Evolutionary conservation across 345 rosid species (phyloP).

Genomic region (Chamaenerion angustifolium): DNA sequence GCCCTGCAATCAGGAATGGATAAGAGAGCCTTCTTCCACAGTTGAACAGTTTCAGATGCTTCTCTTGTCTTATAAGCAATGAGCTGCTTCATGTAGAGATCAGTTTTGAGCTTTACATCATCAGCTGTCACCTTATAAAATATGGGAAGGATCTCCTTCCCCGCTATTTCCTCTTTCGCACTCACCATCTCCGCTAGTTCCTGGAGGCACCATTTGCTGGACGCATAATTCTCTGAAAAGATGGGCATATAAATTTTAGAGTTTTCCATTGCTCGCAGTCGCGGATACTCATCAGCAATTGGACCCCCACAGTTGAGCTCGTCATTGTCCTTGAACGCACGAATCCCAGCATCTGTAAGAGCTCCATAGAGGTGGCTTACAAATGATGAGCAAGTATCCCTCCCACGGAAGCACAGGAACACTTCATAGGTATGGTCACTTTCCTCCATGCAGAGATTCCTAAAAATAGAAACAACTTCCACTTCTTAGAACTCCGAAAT

Average conservation of each 20-base stretch:
- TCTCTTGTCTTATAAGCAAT: background rate
- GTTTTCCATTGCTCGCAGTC: too few relatives aligned
- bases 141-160: background rate
- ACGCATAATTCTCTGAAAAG: too few relatives aligned
- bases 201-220: too few relatives aligned
- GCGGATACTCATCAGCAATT: too few relatives aligned
- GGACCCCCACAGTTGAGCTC: background rate
- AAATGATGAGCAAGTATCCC: background rate
- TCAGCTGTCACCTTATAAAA: background rate
- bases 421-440: background rate
- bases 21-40: background rate
- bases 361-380: background rate
- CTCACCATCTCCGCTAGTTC: too few relatives aligned
- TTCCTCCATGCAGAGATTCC: too few relatives aligned
- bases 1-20: background rate
- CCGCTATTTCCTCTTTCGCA: too few relatives aligned
- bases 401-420: background rate
- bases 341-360: background rate
- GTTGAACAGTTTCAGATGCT: too few relatives aligned
- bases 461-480: too few relatives aligned
- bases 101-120: background rate
- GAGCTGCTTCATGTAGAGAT: background rate
- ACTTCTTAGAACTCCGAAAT: too few relatives aligned
- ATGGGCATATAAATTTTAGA: too few relatives aligned
- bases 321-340: background rate